These are phyloP conservation scores for Bonnemaisonia californica DNA, from an alignment of 31 red algal species.

Conservation along the genomic window DNA sequence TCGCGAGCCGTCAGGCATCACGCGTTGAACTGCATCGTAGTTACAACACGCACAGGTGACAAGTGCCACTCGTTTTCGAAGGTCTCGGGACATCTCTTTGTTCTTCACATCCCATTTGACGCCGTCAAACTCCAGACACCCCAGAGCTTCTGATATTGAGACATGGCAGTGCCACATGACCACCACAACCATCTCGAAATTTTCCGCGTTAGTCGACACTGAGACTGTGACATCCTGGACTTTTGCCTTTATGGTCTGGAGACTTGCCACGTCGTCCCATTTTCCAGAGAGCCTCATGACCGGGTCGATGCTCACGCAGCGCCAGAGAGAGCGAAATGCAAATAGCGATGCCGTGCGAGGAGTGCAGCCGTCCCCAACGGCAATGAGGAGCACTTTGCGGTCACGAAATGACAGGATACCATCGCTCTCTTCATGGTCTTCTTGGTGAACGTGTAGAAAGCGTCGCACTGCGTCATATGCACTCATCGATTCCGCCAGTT, in stretches of 20 bases:
- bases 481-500: conserved; percentile 86
- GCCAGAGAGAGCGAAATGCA: conserved; percentile 71
- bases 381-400: conserved; percentile 53
- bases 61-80: conserved; percentile 38
- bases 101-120: conserved; percentile 31
- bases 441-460: conserved; percentile 40
- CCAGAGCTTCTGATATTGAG: conserved; percentile 56
- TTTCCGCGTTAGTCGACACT: conserved; percentile 3
- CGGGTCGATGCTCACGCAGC: conserved; percentile 68
- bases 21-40: conserved; percentile 56
- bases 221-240: conserved; percentile 64
- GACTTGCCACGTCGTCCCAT: conserved; percentile 42
- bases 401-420: conserved; percentile 48
- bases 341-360: conserved; percentile 73
- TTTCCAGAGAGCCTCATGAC: conserved; percentile 23
- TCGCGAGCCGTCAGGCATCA: conserved; percentile 53
- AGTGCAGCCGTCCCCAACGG: conserved; percentile 76
- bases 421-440: conserved; percentile 9
- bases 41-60: conserved; percentile 84
- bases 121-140: conserved; percentile 64
- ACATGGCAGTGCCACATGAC: conserved; percentile 85
- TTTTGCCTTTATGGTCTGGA: conserved; percentile 37
- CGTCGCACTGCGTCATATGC: conserved; percentile 68
- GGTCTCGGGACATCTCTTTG: not conserved
- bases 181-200: conserved; percentile 46